A percentile compares a stretch with the other conserved stretches of the same genome.
Evolutionary conservation across 805 yeast species (phyloP).

Genomic region (Dipodascopsis tothii): DNA sequence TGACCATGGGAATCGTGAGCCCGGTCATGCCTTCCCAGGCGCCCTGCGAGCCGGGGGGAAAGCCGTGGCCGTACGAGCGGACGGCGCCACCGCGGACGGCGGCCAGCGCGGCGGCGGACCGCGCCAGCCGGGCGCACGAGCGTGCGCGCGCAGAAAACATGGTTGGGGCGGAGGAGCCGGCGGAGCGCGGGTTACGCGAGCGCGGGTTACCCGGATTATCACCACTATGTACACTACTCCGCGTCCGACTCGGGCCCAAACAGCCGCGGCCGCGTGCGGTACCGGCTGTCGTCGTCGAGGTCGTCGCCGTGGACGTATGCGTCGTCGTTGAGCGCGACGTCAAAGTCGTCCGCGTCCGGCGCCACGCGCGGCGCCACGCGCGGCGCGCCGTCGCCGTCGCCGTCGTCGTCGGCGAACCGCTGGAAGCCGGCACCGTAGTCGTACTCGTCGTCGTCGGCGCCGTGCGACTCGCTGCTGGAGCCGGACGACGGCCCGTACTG

Average conservation of each 20-base stretch:
- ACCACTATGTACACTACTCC: too few species aligned
- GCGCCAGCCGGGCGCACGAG: too few species aligned
- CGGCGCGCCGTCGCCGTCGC: conserved; percentile 2
- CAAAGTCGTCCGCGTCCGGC: not conserved
- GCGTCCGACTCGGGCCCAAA: too few species aligned
- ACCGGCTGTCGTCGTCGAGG: not conserved
- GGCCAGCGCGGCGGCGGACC: too few species aligned
- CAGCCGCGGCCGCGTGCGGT: not conserved
- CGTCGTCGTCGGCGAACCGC: conserved; percentile 22
- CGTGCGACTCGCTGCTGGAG: conserved; percentile 20
- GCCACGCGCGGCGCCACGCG: not conserved
- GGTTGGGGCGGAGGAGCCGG: too few species aligned
- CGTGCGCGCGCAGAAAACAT: too few species aligned
- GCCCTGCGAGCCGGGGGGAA: too few species aligned
- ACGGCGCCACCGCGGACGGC: too few species aligned
- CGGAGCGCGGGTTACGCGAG: too few species aligned
- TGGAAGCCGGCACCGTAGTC: conserved; percentile 10
- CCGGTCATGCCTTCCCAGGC: too few species aligned
- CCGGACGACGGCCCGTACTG: conserved; percentile 25
- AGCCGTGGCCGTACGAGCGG: too few species aligned
- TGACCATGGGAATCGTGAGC: not conserved
- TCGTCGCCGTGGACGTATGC: not conserved
- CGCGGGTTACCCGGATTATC: too few species aligned
- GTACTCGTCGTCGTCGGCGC: conserved; percentile 33
- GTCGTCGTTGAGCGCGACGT: not conserved